Evolutionary conservation across 768 basidiomycete genomes (phyloP), one percentile per base, ranked within the genome.

Genomic region (Cyclocybe aegerita): DNA sequence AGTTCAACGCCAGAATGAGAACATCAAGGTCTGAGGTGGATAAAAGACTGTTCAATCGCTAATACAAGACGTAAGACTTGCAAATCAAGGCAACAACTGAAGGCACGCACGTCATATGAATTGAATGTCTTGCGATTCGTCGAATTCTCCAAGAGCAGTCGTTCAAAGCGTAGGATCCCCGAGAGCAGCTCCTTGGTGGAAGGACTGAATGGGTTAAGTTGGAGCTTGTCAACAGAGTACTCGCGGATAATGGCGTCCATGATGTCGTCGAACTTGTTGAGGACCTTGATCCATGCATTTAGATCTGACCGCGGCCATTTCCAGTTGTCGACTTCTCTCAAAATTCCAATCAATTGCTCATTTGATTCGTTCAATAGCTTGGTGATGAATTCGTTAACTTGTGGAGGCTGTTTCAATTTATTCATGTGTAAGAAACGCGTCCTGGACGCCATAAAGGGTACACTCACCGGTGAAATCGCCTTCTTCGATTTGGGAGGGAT

Each of bases 91-190:
- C 46, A 41, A 48, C n/a, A 52, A 54, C 17, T 37, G 38, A 55
- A 39, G 47, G 46, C 41, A 75, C 93, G 70, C 70, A 98, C 96
- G 66, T 99, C 97, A 69, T 97, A 99, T 4, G 93, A 96, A 53
- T 82, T 86, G 71, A 88, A 99, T 50, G 94, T 90, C 75, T 98
- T 98, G 62, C 97, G 78, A 66, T 96, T 98, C 36, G 97, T 99
- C 41, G 94, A 96, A 67, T 98, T 97, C 72, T 98, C 97, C 61
- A 99, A 75, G 45, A 99, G 72, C 35, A 98, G 71, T 54, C 90
- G 81, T 72, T 93, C 85, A 57, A 99, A 94, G 57, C 85, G 78
- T 53, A 99, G 80, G 57, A 99, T 87, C 65, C 89, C 86, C 54
- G 85, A 82, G 9, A 98, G 65, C 2, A 83, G 74, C 50, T 78